Evolutionary conservation across 2,329 filamentous ascomycete species (phyloP).

Genomic region (Sclerotinia subarctica): DNA sequence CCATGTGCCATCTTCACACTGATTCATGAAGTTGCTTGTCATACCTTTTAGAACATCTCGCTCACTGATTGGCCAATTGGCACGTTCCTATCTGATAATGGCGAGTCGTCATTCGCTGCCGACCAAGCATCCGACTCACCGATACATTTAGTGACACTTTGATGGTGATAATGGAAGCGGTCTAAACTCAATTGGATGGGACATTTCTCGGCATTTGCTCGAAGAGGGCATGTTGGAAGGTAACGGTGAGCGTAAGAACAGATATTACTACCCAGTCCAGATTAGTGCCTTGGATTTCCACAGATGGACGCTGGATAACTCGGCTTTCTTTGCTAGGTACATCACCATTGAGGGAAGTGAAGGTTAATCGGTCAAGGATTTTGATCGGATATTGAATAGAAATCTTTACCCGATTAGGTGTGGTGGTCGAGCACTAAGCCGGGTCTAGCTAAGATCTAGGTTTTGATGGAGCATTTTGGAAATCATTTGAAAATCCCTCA

Average conservation of each 20-base stretch:
- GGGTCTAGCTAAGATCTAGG: background rate
- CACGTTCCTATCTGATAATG: slow-evolving; percentile 12
- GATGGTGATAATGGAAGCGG: background rate
- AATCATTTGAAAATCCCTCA: slow-evolving; percentile 19
- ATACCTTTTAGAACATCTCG: background rate
- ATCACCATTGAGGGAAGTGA: background rate
- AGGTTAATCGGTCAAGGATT: slow-evolving; percentile 14
- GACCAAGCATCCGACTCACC: slow-evolving; percentile 16
- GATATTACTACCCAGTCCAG: background rate
- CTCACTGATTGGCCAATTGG: slow-evolving; percentile 17
- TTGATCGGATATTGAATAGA: background rate
- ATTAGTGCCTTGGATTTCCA: background rate
- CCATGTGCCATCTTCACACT: background rate
- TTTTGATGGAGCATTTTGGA: slow-evolving; percentile 9
- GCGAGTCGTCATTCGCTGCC: slow-evolving; percentile 14
- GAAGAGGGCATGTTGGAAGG: background rate
- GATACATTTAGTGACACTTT: slow-evolving; percentile 1
- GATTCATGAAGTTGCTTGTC: background rate
- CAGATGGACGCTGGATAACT: background rate
- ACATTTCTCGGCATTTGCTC: background rate
- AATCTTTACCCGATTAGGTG: background rate
- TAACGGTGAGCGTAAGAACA: background rate
- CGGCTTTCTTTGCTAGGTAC: background rate
- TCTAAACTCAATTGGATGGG: background rate
- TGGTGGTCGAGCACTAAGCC: background rate